Evolutionary conservation across 257 asterid species (phyloP).

Genomic region (Solanum chilense): DNA sequence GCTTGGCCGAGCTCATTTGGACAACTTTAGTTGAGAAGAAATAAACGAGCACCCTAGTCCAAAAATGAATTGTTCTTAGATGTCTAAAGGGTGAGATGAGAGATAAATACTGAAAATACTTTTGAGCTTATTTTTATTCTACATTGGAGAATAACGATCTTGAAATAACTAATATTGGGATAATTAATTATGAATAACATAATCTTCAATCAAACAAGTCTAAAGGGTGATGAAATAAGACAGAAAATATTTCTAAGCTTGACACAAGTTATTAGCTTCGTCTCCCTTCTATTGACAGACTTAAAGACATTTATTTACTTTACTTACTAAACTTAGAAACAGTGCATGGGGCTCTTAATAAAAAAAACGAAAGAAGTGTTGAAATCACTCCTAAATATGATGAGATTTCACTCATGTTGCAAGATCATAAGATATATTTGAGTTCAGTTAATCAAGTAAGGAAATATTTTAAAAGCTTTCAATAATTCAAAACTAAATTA

Average conservation of each 20-base stretch:
- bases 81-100: not conserved
- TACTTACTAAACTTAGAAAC: no score
- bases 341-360: not conserved
- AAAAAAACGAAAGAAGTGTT: no score
- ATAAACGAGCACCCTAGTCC: no score
- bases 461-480: no score
- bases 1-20: no score
- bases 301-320: not conserved
- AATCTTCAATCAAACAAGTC: not conserved
- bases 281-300: not conserved
- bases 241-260: not conserved
- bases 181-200: not conserved
- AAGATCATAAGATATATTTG: no score
- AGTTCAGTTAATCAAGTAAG: not conserved
- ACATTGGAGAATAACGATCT: not conserved
- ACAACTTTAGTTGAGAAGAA: no score
- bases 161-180: not conserved
- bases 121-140: not conserved
- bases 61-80: no score
- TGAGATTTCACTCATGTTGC: not conserved
- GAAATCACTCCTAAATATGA: not conserved
- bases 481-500: no score
- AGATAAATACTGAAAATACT: not conserved
- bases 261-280: not conserved
- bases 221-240: not conserved